Conservation (phyloP, 2,329 filamentous ascomycete genomes). For the Bisporella sp. region DNA sequence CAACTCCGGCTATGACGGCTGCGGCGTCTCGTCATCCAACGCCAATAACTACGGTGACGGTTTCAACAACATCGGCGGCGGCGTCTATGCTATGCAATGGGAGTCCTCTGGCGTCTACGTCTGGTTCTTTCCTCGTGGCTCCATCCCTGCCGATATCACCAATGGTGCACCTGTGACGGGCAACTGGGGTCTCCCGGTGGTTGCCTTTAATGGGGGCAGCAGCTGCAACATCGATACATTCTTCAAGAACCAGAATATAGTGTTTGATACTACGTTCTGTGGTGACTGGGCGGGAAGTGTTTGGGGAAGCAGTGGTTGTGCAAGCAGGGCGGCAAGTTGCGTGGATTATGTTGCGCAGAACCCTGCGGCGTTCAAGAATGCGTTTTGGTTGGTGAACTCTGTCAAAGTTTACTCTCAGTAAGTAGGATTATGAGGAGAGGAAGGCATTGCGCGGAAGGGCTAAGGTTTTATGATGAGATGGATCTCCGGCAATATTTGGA, state of each 20-base stretch:
- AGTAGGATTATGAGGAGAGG: not conserved
- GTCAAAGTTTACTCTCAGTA: slow-evolving; percentile 11
- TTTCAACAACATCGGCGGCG: slow-evolving; percentile 62
- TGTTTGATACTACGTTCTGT: slow-evolving; percentile 69
- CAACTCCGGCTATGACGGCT: slow-evolving; percentile 36
- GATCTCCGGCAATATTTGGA: too few relatives aligned
- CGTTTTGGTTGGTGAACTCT: slow-evolving; percentile 13
- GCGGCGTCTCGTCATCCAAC: slow-evolving; percentile 29
- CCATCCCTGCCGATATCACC: slow-evolving; percentile 59
- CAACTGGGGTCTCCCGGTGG: slow-evolving; percentile 62
- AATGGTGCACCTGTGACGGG: slow-evolving; percentile 49
- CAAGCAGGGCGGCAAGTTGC: slow-evolving; percentile 2
- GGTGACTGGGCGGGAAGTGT: slow-evolving; percentile 39
- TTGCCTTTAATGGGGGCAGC: slow-evolving; percentile 55
- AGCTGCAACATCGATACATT: slow-evolving; percentile 58
- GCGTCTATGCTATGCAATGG: slow-evolving; percentile 68
- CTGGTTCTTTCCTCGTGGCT: slow-evolving; percentile 67
- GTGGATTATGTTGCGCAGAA: slow-evolving; percentile 10
- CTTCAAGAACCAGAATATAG: slow-evolving; percentile 59
- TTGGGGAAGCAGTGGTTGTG: slow-evolving; percentile 5
- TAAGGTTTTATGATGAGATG: too few relatives aligned
- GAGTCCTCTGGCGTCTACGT: slow-evolving; percentile 59
- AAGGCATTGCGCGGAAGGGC: too few relatives aligned
- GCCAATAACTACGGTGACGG: slow-evolving; percentile 50
- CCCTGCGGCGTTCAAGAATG: slow-evolving; percentile 9